Base-by-base conservation (phyloP, 2,329 filamentous ascomycete species). In the Penicillium sumatraense region DNA sequence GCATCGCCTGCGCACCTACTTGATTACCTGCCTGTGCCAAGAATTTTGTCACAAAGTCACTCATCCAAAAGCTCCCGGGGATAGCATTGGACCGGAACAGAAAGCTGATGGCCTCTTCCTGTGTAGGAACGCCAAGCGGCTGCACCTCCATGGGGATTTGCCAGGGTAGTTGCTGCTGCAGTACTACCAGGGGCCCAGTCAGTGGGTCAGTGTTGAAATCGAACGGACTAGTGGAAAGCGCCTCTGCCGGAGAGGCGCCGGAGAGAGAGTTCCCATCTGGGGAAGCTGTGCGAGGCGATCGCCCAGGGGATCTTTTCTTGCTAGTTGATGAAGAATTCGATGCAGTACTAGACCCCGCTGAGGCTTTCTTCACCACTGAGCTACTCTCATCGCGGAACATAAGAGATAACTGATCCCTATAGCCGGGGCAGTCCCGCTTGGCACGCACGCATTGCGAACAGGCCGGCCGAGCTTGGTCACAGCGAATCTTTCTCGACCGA, bases 381-480 rank as follows among this genome's bases (percentile, higher is more conserved):
- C 77, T 82, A 63, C 83, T 87, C 72, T 88, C 85, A 73, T 88
- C 85, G 33, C 85, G 83, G 67, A 88, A 88, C 80, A 88, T 83
- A 54, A 88, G 75, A 27, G 84, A 85, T 29, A 87, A 73, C 68
- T 86, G 83, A 59, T 88, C 85, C 61, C 86, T 80, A 64, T 88
- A 88, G 6, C 86, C 86, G 18, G 85, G 83, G 62, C 86, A 88
- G 63, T 76, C 80, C 69, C 85, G 84, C 64, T 80, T 79, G 42
- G 84, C 80, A 36, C 84, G 83, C 41, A 81, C 74, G 66, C 86
- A 88, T 76, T 88, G 85, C 21, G 83, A 83, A 65, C 86, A 88
- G 64, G 83, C 79, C 5, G 86, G 85, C 36, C 76, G 78, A 44
- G 79, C 77, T 67, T 84, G 85, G 69, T 88, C 85, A 72, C 86